Base-by-base conservation (phyloP, 106 monocot species). In the Apostasia shenzhenica region DNA sequence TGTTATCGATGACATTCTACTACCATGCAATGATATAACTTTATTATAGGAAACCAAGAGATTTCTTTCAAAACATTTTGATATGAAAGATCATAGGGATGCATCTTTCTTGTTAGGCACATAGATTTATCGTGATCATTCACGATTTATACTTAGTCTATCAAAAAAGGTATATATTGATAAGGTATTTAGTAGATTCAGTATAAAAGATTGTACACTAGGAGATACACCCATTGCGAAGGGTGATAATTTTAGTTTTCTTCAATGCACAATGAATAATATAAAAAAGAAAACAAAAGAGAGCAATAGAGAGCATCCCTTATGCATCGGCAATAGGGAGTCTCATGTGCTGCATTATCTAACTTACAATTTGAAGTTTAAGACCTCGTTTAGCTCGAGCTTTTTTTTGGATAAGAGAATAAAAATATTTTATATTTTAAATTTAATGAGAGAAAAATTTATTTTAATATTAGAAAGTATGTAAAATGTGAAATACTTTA, bases 41-140 rank as follows among this genome's bases (percentile, higher is more conserved):
- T 11, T 66, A 44, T 47, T 66, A 46, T 3, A 66, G 12, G 45
- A 66, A 46, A 66, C 65, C 6, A 47, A 66, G 48, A 12, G 13
- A 3, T 66, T 46, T 48, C 44, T 66, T 10, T 5, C 45, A 11
- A 46, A 66, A 14, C 45, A 10, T 12, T 66, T 66, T 66, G 46
- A 66, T 40, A 66, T 66, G 65, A 48, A 46, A 10, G 48, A 66
- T 66, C 45, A 47, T 13, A 47, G 65, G 12, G 65, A 66, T 11
- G 65, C 46, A 46, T 8, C 6, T 14, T 66, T 47, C 48, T 8
- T 66, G 45, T 11, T 66, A 9, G 41, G 65, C 3, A 66, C 48
- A 6, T 2, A 66, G 8, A 66, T 66, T 7, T 46, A 13, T 8
- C 0, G 48, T 5, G 45, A 66, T 40, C 8, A 14, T 13, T 44